Conservation (phyloP, 2,329 filamentous ascomycete species). For the Trichophyton benhamiae region DNA sequence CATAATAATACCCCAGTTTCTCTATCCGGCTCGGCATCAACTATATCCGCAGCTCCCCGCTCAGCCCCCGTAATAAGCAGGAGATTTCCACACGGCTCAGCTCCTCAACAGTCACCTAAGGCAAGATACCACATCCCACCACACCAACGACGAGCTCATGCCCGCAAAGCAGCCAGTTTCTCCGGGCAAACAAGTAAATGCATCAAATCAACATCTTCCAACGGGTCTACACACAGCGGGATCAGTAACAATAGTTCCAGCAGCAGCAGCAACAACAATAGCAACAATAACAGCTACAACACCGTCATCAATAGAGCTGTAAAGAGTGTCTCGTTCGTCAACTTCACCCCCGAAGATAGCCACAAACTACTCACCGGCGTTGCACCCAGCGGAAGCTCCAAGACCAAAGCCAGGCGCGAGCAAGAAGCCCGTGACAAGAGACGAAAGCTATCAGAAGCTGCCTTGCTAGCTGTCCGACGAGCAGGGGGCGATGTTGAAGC, state of each 20-base stretch:
- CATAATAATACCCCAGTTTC: slow-evolving; percentile 2
- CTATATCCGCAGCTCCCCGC: background rate
- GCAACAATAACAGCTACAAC: background rate
- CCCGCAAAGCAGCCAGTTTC: slow-evolving; percentile 29
- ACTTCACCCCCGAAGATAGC: slow-evolving; percentile 74
- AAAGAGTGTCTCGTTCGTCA: slow-evolving; percentile 55
- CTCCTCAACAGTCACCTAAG: slow-evolving; percentile 17
- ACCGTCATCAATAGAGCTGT: slow-evolving; percentile 7
- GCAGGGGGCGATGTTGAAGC: slow-evolving; percentile 37
- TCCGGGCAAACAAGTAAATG: slow-evolving; percentile 17
- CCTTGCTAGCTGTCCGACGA: slow-evolving; percentile 32
- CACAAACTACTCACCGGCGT: slow-evolving; percentile 74
- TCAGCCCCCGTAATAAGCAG: slow-evolving; percentile 7
- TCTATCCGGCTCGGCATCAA: slow-evolving; percentile 5
- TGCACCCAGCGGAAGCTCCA: slow-evolving; percentile 77
- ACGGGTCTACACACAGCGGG: background rate
- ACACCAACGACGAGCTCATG: slow-evolving; percentile 25
- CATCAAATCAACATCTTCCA: slow-evolving; percentile 15
- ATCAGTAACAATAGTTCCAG: background rate
- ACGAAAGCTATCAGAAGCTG: slow-evolving; percentile 33
- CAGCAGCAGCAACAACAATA: background rate
- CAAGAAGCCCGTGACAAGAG: slow-evolving; percentile 73
- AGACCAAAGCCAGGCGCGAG: slow-evolving; percentile 88
- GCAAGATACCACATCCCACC: slow-evolving; percentile 18
- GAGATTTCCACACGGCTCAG: background rate